These are phyloP conservation scores for Phlyctochytrium planicorne DNA, from an alignment of 192 early-diverging fungal genomes.

Conservation along the genomic window DNA sequence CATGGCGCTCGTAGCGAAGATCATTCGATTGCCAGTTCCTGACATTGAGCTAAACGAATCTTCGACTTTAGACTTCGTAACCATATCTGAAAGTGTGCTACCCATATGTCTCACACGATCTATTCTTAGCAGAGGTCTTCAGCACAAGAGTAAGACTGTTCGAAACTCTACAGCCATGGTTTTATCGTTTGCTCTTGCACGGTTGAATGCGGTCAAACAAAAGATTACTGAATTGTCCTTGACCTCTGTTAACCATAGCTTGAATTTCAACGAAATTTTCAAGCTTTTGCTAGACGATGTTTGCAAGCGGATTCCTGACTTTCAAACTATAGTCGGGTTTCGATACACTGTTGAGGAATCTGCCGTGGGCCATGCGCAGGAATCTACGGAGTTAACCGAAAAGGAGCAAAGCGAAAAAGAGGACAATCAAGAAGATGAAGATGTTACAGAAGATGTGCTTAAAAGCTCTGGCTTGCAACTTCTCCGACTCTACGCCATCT, in stretches of 20 bases:
- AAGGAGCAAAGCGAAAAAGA: conserved; percentile 9
- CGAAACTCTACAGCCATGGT: conserved; percentile 61
- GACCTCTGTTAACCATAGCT: too few relatives aligned
- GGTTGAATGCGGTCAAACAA: conserved; percentile 37
- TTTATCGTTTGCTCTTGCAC: conserved; percentile 60
- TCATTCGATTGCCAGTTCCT: conserved; percentile 68
- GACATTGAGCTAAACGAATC: conserved; percentile 22
- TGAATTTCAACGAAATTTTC: too few relatives aligned
- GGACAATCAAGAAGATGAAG: conserved; percentile 43
- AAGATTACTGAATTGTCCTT: too few relatives aligned
- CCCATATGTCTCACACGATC: conserved; percentile 56
- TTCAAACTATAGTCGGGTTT: conserved; percentile 63
- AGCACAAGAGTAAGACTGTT: conserved; percentile 62
- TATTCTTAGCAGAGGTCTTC: conserved; percentile 57
- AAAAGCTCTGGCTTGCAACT: conserved; percentile 57
- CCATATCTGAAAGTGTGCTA: conserved; percentile 72
- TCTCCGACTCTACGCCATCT: conserved; percentile 66
- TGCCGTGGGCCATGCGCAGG: conserved; percentile 7
- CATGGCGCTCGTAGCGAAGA: conserved; percentile 69
- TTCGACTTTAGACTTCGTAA: too few relatives aligned
- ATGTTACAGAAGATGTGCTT: conserved; percentile 43
- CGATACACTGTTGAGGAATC: conserved; percentile 16
- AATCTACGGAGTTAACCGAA: background rate
- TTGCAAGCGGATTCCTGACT: conserved; percentile 65
- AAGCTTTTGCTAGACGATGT: conserved; percentile 56